Base-by-base conservation (phyloP, 2,329 filamentous ascomycete genomes). In the Ceratocystis colombiana region DNA sequence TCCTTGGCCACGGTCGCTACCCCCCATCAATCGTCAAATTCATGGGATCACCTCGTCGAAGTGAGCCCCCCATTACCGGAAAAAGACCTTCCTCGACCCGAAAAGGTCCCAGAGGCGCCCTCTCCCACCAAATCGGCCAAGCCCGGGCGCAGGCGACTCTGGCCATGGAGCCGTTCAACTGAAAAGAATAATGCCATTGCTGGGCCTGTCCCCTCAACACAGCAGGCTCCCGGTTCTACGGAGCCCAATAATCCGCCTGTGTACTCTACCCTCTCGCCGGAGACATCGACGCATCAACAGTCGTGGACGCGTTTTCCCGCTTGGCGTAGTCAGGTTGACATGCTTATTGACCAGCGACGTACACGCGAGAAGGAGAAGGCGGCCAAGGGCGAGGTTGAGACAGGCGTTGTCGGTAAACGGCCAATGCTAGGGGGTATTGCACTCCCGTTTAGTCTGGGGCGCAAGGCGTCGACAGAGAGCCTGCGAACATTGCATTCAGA, bases 371-470 rank as follows among this genome's bases (percentile, higher is more conserved):
- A 57, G 25, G 66, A 67, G 28, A 67, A 65, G 63, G 64, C 67
- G 7, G 75, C 78, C 0, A 71, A 77, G 37, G 77, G 76, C 62
- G 71, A 73, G 0, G 75, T 80, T 57, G 74, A 79, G 69, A 77
- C 83, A 0, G 82, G 81, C 0, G 77, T 80, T 2, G 78, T 80
- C 0, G 82, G 82, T 4, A 88, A 86, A 71, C 78, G 88, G 2
- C 86, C 88, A 0, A 85, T 84, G 59, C 78, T 88, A 5, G 84
- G 83, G 22, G 86, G 87, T 0, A 82, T 90, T 30, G 87, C 88
- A 0, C 81, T 89, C 70, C 88, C 88, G 0, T 92, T 92, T 72
- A 88, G 83, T 66, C 73, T 92, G 15, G 81, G 81, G 64, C 82
- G 81, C 69, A 81, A 87, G 22, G 81, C 82, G 1, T 81, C 84